A percentile compares a stretch with the other conserved stretches of the same genome.
Evolutionary conservation across 768 basidiomycete genomes (phyloP).

Genomic region (Suillus sp.): DNA sequence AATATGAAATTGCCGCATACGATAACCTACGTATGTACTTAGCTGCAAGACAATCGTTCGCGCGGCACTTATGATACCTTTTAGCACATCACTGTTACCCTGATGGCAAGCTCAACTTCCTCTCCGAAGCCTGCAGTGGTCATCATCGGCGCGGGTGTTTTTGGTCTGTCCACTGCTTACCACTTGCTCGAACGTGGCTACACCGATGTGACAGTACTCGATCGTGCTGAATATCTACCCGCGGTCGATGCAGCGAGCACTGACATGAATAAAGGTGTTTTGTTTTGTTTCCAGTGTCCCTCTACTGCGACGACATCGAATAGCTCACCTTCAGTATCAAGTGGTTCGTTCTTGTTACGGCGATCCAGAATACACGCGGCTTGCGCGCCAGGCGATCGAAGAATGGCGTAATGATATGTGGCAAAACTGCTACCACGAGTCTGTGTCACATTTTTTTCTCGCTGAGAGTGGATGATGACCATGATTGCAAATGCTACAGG

Average conservation of each 20-base stretch:
- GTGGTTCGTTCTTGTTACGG: constrained; percentile 77
- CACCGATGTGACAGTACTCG: constrained; percentile 71
- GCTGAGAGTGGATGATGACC: neutral
- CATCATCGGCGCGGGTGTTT: constrained; percentile 82
- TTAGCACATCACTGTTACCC: no score
- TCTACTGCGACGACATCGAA: neutral
- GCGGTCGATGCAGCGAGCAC: constrained; percentile 80
- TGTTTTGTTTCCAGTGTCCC: neutral
- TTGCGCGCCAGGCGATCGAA: constrained; percentile 77
- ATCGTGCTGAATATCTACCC: constrained; percentile 67
- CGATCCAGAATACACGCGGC: constrained; percentile 65
- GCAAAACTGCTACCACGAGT: constrained; percentile 86
- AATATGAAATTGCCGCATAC: no score
- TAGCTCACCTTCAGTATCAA: constrained; percentile 26
- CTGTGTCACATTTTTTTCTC: constrained; percentile 38
- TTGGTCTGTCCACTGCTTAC: constrained; percentile 85
- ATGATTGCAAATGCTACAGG: constrained; percentile 13
- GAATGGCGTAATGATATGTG: constrained; percentile 74
- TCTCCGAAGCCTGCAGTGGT: constrained; percentile 43
- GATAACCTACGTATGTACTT: no score
- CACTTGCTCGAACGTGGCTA: constrained; percentile 75
- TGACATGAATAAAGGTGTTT: constrained; percentile 45
- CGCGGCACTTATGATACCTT: no score
- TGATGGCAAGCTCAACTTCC: constrained; percentile 1
- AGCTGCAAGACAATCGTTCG: no score